Evolutionary conservation across 2,329 filamentous ascomycete genomes (phyloP), one percentile per base, ranked within the genome.

Genomic region (Rasamsonia emersonii): DNA sequence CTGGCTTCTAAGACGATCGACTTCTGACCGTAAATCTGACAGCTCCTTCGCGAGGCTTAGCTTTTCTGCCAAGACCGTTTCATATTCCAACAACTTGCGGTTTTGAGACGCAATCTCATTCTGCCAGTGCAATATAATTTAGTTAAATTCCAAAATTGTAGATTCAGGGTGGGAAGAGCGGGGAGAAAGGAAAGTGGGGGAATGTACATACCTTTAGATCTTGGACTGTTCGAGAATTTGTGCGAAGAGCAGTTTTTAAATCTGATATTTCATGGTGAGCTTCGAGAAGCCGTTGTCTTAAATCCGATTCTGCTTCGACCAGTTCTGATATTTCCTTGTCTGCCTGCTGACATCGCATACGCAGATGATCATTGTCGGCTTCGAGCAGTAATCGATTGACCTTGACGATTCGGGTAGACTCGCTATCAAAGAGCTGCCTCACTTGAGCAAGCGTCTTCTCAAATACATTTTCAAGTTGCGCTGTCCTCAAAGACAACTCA

Each of bases 31-130:
- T 35, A 80, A 45, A 5, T 58, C 64, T 16, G 71, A 66, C 13
- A 82, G 50, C 46, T 81, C 75, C 34, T 73, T 71, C 18, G 70
- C 64, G 21, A 82, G 60, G 8, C 72, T 68, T 24, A 77, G 57
- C 46, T 81, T 82, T 42, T 82, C 77, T 4, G 71, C 69, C 21
- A 89, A 62, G 1, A 83, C 51, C 42, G 82, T 84, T 35, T 76
- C 73, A 1, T 82, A 81, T 50, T 86, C 81, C 39, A 77, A 70
- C 2, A 75, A 76, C 15, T 79, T 67, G 39, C 68, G 71, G 43
- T 77, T 78, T 52, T 88, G 68, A 0, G 80, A 75, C 33, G 74
- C 68, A 4, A 91, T 61, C 56, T 93, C 83, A 18, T 77, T 72
- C 81, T 89, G n/a, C n/a, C n/a, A n/a, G n/a, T n/a, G n/a, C n/a